phyloP scores from a whole-genome alignment of 2,329 filamentous ascomycete genomes.

The Colletotrichum neosansevieriae region DNA sequence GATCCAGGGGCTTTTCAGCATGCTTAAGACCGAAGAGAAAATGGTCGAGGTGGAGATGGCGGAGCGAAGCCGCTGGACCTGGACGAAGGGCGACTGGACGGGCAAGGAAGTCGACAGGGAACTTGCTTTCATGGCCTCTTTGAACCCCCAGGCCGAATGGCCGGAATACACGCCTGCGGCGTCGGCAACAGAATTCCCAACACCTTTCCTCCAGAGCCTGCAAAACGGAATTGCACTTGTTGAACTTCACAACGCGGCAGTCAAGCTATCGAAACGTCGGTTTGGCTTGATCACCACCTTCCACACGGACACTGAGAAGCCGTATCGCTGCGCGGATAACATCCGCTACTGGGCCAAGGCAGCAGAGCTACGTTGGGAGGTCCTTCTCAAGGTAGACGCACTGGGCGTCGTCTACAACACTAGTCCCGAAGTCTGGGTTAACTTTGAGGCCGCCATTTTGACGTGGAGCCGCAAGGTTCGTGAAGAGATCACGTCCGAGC shows the following conservation, averaged over 20 bases:
- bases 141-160: slow-evolving; percentile 72
- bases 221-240: slow-evolving; percentile 86
- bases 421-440: slow-evolving; percentile 76
- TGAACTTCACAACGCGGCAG: slow-evolving; percentile 88
- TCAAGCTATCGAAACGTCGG: slow-evolving; percentile 84
- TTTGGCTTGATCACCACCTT: slow-evolving; percentile 91
- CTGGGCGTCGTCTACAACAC: slow-evolving; percentile 86
- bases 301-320: slow-evolving; percentile 94
- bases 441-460: slow-evolving; percentile 86
- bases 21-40: slow-evolving; percentile 81
- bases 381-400: slow-evolving; percentile 84
- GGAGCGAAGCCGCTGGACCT: slow-evolving; percentile 81
- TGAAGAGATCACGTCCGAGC: slow-evolving; percentile 83
- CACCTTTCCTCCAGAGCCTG: slow-evolving; percentile 79
- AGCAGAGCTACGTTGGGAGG: slow-evolving; percentile 92
- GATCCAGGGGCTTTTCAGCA: slow-evolving; percentile 81
- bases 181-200: slow-evolving; percentile 65
- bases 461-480: slow-evolving; percentile 87
- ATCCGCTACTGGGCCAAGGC: slow-evolving; percentile 97
- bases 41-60: slow-evolving; percentile 79
- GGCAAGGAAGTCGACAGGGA: slow-evolving; percentile 82
- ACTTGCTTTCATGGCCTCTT: slow-evolving; percentile 82
- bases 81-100: slow-evolving; percentile 83
- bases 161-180: slow-evolving; percentile 73
- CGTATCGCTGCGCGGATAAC: slow-evolving; percentile 94